A percentile compares a stretch with the other conserved stretches of the same genome.
Conservation (phyloP, 2,329 filamentous ascomycete genomes). For the Trichoderma harzianum region DNA sequence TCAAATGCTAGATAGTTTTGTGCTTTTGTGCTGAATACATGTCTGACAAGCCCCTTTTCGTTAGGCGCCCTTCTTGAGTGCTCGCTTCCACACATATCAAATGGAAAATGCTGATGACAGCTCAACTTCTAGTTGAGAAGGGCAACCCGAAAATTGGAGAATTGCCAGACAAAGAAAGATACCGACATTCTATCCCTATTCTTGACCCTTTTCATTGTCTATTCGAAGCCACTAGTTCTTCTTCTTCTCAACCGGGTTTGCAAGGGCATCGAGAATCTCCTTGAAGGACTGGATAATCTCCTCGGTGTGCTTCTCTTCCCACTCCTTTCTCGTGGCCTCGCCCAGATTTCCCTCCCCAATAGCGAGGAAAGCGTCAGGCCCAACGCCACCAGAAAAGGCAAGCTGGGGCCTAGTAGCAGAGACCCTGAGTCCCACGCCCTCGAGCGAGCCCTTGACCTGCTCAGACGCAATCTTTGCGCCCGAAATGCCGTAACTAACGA, state of each 20-base stretch:
- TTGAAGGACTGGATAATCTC: slow-evolving; percentile 12
- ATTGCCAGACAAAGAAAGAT: not conserved
- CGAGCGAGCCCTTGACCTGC: not conserved
- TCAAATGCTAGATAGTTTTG: not conserved
- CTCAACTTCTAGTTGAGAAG: not conserved
- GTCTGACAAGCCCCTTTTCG: not conserved
- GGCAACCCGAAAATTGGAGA: not conserved
- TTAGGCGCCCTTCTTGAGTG: not conserved
- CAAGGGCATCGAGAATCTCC: slow-evolving; percentile 11
- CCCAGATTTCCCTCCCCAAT: slow-evolving; percentile 14
- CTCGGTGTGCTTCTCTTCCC: slow-evolving; percentile 4
- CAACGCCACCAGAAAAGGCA: not conserved
- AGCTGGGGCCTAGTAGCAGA: slow-evolving; percentile 8
- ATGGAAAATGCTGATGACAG: not conserved
- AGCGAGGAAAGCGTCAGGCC: slow-evolving; percentile 3
- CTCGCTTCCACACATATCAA: not conserved
- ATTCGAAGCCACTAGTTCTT: not conserved
- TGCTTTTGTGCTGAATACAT: not conserved
- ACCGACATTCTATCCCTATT: not conserved
- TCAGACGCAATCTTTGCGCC: slow-evolving; percentile 32
- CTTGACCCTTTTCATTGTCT: no score
- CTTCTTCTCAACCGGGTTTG: slow-evolving; percentile 14
- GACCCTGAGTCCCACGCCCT: not conserved
- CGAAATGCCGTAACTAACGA: slow-evolving; percentile 52
- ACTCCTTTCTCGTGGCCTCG: slow-evolving; percentile 2